These are phyloP conservation scores for Rugosomyces carneus DNA, from an alignment of 1,284 basidiomycete genomes.

Conservation along the genomic window DNA sequence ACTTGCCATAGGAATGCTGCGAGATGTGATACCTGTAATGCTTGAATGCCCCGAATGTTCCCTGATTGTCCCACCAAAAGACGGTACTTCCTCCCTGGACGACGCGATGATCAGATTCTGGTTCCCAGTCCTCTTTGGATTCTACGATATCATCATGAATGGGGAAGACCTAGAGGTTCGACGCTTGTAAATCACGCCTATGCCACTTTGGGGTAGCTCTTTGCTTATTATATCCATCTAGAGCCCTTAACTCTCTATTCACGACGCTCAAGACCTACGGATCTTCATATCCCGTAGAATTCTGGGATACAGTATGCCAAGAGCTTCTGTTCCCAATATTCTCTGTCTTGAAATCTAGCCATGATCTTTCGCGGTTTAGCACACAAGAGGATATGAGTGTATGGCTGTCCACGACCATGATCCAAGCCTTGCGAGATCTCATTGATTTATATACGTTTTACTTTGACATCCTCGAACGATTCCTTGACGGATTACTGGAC, in stretches of 20 bases:
- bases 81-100: constrained; percentile 40
- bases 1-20: constrained; percentile 94
- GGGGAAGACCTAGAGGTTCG: constrained; percentile 98
- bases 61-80: constrained; percentile 35
- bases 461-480: constrained; percentile 88
- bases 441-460: constrained; percentile 96
- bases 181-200: constrained; percentile 64
- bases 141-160: constrained; percentile 99
- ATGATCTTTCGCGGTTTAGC: constrained; percentile 88
- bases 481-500: constrained; percentile 89
- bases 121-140: constrained; percentile 95
- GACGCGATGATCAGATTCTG: constrained; percentile 93
- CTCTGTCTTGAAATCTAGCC: constrained; percentile 86
- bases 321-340: constrained; percentile 99
- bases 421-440: constrained; percentile 93
- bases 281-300: constrained; percentile 80
- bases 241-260: constrained; percentile 94
- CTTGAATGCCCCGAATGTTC: constrained; percentile 79
- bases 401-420: constrained; percentile 99
- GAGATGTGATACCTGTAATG: constrained; percentile 90
- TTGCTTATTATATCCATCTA: constrained; percentile 25
- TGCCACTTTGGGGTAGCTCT: constrained; percentile 1
- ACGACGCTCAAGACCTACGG: constrained; percentile 92
- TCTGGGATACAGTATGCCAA: constrained; percentile 98
- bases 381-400: constrained; percentile 99